phyloP scores from a whole-genome alignment of 169 alveolate species.

The Cryptosporidium muris region DNA sequence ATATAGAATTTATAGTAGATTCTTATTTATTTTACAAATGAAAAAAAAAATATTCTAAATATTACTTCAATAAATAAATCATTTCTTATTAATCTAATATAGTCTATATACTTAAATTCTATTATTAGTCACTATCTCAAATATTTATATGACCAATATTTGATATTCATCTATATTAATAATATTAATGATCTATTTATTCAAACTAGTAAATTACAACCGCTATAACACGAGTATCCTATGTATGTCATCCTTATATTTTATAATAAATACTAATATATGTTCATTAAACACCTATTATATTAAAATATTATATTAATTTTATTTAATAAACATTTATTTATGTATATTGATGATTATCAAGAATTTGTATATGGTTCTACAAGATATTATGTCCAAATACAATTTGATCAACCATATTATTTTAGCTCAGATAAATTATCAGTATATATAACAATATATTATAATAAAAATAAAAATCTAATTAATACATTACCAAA shows the following conservation, averaged over 20 bases:
- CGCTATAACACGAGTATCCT: no score
- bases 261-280: no score
- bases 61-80: background rate
- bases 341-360: no score
- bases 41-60: background rate
- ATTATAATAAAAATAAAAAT: slow-evolving; percentile 6
- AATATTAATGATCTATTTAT: background rate
- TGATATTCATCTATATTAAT: background rate
- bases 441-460: slow-evolving; percentile 21
- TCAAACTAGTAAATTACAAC: no score
- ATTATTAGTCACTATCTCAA: background rate
- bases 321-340: no score
- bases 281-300: no score
- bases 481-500: background rate
- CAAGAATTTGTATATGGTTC: background rate
- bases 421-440: slow-evolving; percentile 58
- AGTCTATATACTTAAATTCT: no score
- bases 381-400: slow-evolving; percentile 18
- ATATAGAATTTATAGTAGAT: background rate
- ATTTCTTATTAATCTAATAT: no score
- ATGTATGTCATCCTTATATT: no score
- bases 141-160: background rate
- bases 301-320: no score
- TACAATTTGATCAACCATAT: slow-evolving; percentile 55
- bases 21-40: background rate